Evolutionary conservation across 768 basidiomycete genomes (phyloP).

Genomic region (Mrakia frigida): DNA sequence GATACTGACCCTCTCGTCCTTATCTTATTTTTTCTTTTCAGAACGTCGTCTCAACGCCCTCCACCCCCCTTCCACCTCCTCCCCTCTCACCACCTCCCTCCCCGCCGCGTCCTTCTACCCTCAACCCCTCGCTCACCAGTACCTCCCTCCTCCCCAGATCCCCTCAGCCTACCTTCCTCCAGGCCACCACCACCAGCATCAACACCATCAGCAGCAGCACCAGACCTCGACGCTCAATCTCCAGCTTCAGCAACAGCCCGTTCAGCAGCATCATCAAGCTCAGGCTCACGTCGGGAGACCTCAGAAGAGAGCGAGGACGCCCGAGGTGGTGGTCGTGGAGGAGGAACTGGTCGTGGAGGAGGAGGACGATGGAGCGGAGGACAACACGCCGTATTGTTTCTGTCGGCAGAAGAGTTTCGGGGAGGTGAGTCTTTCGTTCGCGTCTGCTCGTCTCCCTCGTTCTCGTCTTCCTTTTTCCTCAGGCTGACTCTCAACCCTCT

Average conservation of each 20-base stretch:
- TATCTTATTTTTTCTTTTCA: background rate
- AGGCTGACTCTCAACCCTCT: background rate
- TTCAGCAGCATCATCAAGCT: background rate
- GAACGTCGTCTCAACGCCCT: constrained; percentile 23
- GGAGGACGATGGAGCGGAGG: constrained; percentile 29
- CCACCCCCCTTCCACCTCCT: constrained; percentile 5
- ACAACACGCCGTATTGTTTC: constrained; percentile 31
- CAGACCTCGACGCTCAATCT: background rate
- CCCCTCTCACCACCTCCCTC: constrained; percentile 17
- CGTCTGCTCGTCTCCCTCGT: background rate
- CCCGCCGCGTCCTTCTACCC: constrained; percentile 4
- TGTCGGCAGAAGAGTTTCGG: constrained; percentile 30
- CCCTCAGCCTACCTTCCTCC: background rate
- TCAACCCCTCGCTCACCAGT: background rate
- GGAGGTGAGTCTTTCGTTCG: constrained; percentile 25
- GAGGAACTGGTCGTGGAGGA: background rate
- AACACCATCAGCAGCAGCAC: background rate
- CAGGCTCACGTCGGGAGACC: background rate
- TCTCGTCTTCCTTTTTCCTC: background rate
- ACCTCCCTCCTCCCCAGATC: background rate
- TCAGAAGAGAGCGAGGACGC: constrained; percentile 18
- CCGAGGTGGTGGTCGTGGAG: constrained; percentile 4
- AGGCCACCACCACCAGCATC: background rate
- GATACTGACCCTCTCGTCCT: background rate
- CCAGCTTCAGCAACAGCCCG: background rate